A percentile compares a stretch with the other conserved stretches of the same genome.
Conservation (phyloP, 2,329 filamentous ascomycete genomes). For the Thielaviopsis populi region DNA sequence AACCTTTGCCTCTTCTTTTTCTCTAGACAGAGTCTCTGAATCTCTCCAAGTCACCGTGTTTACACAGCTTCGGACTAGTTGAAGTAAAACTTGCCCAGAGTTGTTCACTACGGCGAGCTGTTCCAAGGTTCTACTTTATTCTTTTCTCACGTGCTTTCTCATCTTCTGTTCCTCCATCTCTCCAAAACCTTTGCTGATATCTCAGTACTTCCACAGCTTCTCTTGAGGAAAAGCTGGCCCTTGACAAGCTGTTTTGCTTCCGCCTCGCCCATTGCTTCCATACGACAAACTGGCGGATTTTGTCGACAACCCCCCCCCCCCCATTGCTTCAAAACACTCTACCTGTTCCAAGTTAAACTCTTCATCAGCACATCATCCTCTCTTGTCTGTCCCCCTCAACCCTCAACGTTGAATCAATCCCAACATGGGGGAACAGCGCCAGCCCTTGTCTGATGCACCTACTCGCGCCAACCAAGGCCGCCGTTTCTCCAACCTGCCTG, state of each 20-base stretch:
- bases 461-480: slow-evolving; percentile 5
- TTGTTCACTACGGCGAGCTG: not conserved
- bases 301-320: too few relatives aligned
- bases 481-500: slow-evolving; percentile 12
- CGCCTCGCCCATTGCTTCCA: too few relatives aligned
- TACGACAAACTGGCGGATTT: too few relatives aligned
- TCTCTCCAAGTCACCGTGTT: not conserved
- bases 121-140: not conserved
- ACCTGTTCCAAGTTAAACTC: too few relatives aligned
- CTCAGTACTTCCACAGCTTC: not conserved
- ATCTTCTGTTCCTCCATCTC: not conserved
- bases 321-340: too few relatives aligned
- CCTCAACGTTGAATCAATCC: not conserved
- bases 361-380: not conserved
- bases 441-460: slow-evolving; percentile 3
- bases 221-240: too few relatives aligned
- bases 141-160: not conserved
- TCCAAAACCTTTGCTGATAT: not conserved
- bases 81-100: not conserved
- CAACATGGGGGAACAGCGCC: not conserved
- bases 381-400: not conserved
- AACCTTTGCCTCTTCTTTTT: slow-evolving; percentile 16
- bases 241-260: too few relatives aligned
- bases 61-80: not conserved
- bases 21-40: slow-evolving; percentile 9